Evolutionary conservation across 257 asterid species (phyloP), one percentile per base, ranked within the genome.

Genomic region (Leonotis leonurus): DNA sequence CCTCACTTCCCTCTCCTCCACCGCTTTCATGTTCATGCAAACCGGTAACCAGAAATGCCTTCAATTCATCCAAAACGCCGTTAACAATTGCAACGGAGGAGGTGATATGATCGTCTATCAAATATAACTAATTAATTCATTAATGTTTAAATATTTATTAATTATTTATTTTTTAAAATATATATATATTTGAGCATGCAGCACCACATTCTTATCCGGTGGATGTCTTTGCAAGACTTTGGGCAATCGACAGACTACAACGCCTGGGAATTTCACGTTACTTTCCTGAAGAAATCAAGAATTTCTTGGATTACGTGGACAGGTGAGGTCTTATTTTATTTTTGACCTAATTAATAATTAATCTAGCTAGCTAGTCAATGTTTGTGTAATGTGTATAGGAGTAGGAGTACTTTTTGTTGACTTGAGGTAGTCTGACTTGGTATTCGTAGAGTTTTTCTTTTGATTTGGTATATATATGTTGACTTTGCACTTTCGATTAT

Each of bases 231-330:
- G 80, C 73, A 11, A 74, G 81, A 33, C 82, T 78, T 0, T 80
- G 84, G 86, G 90, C 83, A 12, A 74, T 80, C 8, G 90, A 83
- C 56, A 69, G 86, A n/a, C 66, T 80, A 27, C 79, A 71, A 16
- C 83, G 86, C 30, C 73, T 83, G 1, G 87, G 90, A 41, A 71
- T 83, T 43, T 80, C 83, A n/a, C 76, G 71, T 10, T 68, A 52
- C 48, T 80, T 83, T 27, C 36, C 51, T 8, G 6, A 69, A 1
- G 75, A 83, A 53, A 76, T 78, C 12, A 36, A 62, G 7, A 64
- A 80, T 52, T 63, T 46, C 62, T 52, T 83, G 20, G 55, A 57
- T 22, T 55, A 83, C 55, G 64, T 78, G 2, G 17, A 67, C 18
- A 80, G 80, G 89, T 79, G 68, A n/a, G 17, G 21, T n/a, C n/a